These are phyloP conservation scores for Aspergillus transmontanensis DNA, from an alignment of 2,329 filamentous ascomycete species.

Conservation along the genomic window DNA sequence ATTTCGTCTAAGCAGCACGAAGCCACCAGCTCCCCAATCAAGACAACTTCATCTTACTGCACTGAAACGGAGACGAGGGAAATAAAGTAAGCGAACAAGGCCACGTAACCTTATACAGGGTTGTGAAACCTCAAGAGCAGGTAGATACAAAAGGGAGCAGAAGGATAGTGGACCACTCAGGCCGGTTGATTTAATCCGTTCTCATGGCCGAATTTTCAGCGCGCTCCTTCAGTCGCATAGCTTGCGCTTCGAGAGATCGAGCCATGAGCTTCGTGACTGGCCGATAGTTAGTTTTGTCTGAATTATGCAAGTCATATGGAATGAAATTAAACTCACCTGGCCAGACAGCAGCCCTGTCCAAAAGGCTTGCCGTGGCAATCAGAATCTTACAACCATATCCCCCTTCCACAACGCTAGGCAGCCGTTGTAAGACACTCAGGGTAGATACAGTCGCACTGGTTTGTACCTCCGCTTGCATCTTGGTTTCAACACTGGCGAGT, in stretches of 20 bases:
- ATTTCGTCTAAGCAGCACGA: constrained; percentile 3
- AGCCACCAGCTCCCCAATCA: not conserved
- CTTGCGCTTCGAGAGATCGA: constrained; percentile 65
- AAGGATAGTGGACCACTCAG: not conserved
- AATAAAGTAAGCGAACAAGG: constrained; percentile 9
- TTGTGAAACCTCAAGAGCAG: constrained; percentile 2
- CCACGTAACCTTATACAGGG: constrained; percentile 5
- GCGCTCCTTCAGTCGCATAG: constrained; percentile 63
- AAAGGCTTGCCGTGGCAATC: constrained; percentile 79
- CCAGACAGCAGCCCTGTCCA: constrained; percentile 90
- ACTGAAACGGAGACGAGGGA: not conserved
- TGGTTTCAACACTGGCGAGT: constrained; percentile 73
- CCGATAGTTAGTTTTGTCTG: constrained; percentile 25
- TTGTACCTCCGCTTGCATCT: constrained; percentile 67
- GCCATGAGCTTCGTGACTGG: constrained; percentile 70
- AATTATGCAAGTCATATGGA: not conserved
- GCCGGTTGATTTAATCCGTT: constrained; percentile 24
- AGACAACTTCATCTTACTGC: not conserved
- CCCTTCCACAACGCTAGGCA: constrained; percentile 63
- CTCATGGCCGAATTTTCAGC: constrained; percentile 45
- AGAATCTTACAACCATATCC: constrained; percentile 86
- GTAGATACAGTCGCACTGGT: constrained; percentile 57
- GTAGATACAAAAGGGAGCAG: not conserved
- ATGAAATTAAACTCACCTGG: constrained; percentile 63
- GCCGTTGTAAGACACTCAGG: constrained; percentile 52